Conservation (phyloP, 1,284 basidiomycete species). For the Boletus sp. region DNA sequence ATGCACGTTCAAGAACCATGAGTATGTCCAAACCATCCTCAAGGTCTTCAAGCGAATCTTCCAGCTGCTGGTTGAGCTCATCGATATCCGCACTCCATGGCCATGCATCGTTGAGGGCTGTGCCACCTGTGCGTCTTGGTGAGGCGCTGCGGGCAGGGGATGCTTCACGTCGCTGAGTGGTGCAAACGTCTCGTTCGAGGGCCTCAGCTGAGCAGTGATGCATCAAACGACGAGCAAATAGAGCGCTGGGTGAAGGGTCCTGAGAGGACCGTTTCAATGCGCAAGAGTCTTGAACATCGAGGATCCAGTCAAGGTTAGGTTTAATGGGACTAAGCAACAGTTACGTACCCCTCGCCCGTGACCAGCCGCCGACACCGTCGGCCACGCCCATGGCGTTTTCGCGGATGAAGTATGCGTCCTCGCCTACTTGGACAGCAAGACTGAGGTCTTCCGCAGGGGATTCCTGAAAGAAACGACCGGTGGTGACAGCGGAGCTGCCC, state of each 20-base stretch:
- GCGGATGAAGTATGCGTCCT: conserved; percentile 82
- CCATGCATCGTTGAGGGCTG: conserved; percentile 27
- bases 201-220: conserved; percentile 62
- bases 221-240: conserved; percentile 85
- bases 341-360: conserved; percentile 37
- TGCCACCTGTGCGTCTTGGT: conserved; percentile 22
- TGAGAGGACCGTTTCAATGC: conserved; percentile 21
- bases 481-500: conserved; percentile 16
- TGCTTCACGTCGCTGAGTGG: conserved; percentile 16
- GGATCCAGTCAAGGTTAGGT: conserved; percentile 5
- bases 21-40: conserved; percentile 66
- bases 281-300: conserved; percentile 17
- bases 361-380: conserved; percentile 89
- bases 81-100: conserved; percentile 40
- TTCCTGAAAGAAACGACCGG: conserved; percentile 23
- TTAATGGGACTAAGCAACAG: conserved; percentile 12
- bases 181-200: conserved; percentile 37
- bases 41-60: conserved; percentile 55
- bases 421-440: conserved; percentile 72
- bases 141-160: conserved; percentile 32
- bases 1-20: conserved; percentile 62
- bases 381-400: conserved; percentile 84
- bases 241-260: conserved; percentile 60
- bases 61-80: conserved; percentile 41
- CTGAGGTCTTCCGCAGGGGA: conserved; percentile 34